These are phyloP conservation scores for Luffa aegyptiaca DNA, from an alignment of 306 rosid species.

Conservation along the genomic window DNA sequence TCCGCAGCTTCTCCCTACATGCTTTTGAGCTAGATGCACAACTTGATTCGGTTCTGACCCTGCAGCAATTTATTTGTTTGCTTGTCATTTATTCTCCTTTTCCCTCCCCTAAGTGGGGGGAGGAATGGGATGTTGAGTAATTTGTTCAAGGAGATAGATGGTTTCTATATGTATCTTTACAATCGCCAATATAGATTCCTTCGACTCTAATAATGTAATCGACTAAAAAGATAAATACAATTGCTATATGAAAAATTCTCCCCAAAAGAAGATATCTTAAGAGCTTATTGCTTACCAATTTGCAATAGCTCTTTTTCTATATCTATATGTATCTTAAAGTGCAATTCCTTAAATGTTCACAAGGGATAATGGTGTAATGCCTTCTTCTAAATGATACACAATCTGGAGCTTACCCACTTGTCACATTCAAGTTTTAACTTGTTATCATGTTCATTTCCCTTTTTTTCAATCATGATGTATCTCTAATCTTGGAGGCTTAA, in stretches of 20 bases:
- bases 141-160: background rate
- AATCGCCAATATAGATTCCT: background rate
- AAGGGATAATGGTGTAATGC: background rate
- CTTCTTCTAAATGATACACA: background rate
- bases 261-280: background rate
- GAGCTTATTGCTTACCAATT: background rate
- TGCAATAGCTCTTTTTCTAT: background rate
- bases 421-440: background rate
- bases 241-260: background rate
- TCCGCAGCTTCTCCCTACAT: conserved; percentile 86
- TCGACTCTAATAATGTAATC: background rate
- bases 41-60: conserved; percentile 61
- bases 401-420: background rate
- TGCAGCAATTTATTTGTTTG: conserved; percentile 10
- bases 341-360: background rate
- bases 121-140: background rate
- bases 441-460: background rate
- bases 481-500: background rate
- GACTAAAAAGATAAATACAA: background rate
- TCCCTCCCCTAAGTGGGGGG: background rate
- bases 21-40: conserved; percentile 76
- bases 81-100: background rate
- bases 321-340: background rate
- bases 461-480: background rate
- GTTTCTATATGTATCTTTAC: background rate